Evolutionary conservation across 306 rosid species (phyloP).

Genomic region (Prunus padus): DNA sequence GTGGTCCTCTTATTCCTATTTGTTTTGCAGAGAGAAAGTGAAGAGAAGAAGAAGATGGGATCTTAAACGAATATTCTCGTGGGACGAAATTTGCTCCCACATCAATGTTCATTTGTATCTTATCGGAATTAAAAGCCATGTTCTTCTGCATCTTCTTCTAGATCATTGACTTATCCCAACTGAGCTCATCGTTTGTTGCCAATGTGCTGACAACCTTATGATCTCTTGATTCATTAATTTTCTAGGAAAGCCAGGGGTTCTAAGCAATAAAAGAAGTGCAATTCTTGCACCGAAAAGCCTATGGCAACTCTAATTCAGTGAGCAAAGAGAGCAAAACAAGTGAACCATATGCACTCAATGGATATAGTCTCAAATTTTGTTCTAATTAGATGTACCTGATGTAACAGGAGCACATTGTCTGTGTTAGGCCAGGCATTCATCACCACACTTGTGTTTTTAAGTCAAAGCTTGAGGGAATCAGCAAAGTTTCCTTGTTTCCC

Average conservation of each 20-base stretch:
- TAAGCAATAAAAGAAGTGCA: background rate
- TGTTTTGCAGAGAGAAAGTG: no score
- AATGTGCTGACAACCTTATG: background rate
- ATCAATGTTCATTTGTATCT: background rate
- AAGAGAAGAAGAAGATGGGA: no score
- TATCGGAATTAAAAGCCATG: background rate
- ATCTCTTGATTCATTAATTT: background rate
- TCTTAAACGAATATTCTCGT: no score
- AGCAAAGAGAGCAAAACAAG: background rate
- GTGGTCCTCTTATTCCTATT: no score
- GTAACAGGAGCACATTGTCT: background rate
- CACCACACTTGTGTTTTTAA: background rate
- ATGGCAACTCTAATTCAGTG: background rate
- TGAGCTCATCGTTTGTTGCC: background rate
- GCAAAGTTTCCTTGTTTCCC: background rate
- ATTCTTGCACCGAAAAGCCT: background rate
- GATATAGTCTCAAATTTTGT: background rate
- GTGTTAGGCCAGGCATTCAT: background rate
- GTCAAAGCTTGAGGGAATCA: background rate
- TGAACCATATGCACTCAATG: background rate
- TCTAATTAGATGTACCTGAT: background rate
- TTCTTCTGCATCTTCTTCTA: background rate
- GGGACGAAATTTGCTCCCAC: no score
- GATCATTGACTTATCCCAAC: background rate
- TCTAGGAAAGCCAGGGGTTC: background rate